Evolutionary conservation across 1,139 yeast genomes (phyloP), one percentile per base, ranked within the genome.

Genomic region (Saccharomyces hybrid): DNA sequence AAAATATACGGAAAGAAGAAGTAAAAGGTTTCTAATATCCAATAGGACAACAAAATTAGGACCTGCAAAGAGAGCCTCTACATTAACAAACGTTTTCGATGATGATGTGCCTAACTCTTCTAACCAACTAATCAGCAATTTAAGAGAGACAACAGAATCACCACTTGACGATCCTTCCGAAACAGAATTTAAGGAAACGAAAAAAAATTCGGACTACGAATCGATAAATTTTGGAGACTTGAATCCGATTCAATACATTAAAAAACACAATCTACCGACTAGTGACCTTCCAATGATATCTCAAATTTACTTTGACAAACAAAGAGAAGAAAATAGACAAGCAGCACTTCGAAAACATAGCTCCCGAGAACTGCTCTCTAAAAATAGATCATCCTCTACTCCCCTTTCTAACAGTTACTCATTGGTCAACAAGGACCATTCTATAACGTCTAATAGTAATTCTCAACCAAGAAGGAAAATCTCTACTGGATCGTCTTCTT

Each of bases 161-260:
- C 24, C 24, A 9, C 44, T 38, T 38, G 44, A 16, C 8, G 44
- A 38, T 9, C 11, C 44, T 8, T 8, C 16, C 26, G 12, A 16
- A 38, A 8, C 44, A 16, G 42, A n/a, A 21, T 42, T 29, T 9
- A 16, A 11, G n/a, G 49, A 21, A 19, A 27, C 49, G 11, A 28
- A 50, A 14, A 34, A 44, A 14, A 28, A 32, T 19, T 52, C 53
- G 27, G 58, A 61, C 49, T 66, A 65, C 53, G 58, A 57, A 2
- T 32, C 60, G 52, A 62, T 68, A 26, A 69, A 71, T 24, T 71
- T 73, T 58, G 73, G 72, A 38, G 72, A 70, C 6, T 57, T 72
- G 50, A 73, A 72, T 56, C 76, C 76, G 5, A 70, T 71, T 38
- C 75, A 73, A 56, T 73, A 71, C 55, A 58, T 70, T 42, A 71